Percentiles rank a stretch among this genome's conserved stretches.
These are phyloP conservation scores for Fonsecaea pugnacius DNA, from an alignment of 2,329 filamentous ascomycete species.

Conservation along the genomic window DNA sequence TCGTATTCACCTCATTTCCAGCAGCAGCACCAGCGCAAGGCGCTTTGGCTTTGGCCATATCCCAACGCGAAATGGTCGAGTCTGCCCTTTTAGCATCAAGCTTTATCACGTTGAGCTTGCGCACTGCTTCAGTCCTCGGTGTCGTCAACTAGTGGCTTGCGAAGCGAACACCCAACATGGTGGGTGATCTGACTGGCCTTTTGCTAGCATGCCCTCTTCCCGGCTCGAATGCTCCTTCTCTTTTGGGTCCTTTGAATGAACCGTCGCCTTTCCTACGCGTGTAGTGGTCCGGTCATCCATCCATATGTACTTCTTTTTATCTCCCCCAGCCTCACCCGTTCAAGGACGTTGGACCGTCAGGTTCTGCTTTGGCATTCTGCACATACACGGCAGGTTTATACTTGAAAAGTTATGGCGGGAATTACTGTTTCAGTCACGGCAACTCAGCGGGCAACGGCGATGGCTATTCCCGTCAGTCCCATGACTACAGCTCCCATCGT, in stretches of 20 bases:
- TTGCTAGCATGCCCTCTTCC: not conserved
- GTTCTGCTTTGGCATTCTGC: not conserved
- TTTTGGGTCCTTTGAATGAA: not conserved
- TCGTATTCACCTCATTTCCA: not conserved
- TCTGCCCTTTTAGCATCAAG: not conserved
- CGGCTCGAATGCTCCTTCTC: not conserved
- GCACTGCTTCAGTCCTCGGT: not conserved
- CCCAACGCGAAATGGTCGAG: not conserved
- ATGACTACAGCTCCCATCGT: conserved; percentile 16
- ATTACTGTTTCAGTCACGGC: conserved; percentile 3
- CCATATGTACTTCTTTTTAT: not conserved
- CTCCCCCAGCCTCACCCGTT: not conserved
- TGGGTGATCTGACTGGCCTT: not conserved
- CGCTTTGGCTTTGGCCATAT: not conserved
- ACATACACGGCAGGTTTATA: not conserved
- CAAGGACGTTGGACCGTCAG: not conserved
- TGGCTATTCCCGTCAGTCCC: conserved; percentile 10
- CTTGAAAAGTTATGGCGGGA: conserved; percentile 1
- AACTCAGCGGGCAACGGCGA: not conserved
- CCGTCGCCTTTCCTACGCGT: not conserved
- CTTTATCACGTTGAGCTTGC: not conserved
- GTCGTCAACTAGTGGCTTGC: not conserved
- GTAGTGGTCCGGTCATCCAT: not conserved
- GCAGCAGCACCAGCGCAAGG: not conserved
- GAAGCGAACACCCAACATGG: not conserved